Percentiles rank a stretch among this genome's conserved stretches.
Conservation (phyloP, 225 moss, liverwort and hornwort species). For the Thuidium tamariscinum region DNA sequence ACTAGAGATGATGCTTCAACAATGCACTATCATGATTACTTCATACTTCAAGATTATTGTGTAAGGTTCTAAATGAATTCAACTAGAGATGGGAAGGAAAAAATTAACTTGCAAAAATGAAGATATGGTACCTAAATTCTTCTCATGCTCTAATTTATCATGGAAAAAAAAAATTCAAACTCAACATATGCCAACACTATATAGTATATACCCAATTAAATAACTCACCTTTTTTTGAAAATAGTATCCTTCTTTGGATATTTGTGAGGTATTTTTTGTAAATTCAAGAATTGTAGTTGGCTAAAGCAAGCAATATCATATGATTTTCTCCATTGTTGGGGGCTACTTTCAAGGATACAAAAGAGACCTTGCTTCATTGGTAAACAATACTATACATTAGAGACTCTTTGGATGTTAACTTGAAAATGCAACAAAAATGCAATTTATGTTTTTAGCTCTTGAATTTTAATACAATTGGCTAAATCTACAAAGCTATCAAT, state of each 20-base stretch:
- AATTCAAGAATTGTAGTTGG: neutral
- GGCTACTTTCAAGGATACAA: neutral
- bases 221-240: accelerated
- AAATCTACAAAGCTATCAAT: neutral
- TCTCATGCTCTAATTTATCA: neutral
- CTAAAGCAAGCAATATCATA: neutral
- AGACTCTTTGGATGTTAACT: neutral
- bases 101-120: neutral
- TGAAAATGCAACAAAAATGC: neutral
- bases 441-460: neutral
- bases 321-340: neutral
- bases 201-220: neutral
- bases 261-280: accelerated
- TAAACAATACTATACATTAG: neutral
- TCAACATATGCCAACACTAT: neutral
- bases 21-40: neutral
- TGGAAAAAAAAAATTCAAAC: neutral
- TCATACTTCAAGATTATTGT: neutral
- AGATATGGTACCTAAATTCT: too few species aligned
- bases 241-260: neutral
- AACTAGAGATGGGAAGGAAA: neutral
- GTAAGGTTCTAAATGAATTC: neutral
- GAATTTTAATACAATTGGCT: neutral
- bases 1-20: too few species aligned
- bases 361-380: accelerated